These are phyloP conservation scores for Lactarius evosmus DNA, from an alignment of 768 basidiomycete species.

Conservation along the genomic window DNA sequence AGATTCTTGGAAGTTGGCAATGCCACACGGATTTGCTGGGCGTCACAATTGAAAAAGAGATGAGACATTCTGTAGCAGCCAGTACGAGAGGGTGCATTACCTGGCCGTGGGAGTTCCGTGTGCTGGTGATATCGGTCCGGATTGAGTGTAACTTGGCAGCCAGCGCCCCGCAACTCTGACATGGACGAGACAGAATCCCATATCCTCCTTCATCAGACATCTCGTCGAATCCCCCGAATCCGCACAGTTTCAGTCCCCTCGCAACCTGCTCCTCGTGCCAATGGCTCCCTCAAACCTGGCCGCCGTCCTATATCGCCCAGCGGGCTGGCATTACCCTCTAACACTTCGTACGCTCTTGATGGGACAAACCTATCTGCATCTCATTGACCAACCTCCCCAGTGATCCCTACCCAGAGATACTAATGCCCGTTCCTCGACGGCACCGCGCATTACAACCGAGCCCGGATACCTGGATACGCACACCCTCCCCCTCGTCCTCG, in stretches of 20 bases:
- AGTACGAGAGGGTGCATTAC: too few relatives aligned
- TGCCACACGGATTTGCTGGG: too few relatives aligned
- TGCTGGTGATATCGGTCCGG: too few relatives aligned
- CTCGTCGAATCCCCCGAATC: background rate
- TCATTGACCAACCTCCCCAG: slow-evolving; percentile 6
- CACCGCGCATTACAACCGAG: slow-evolving; percentile 20
- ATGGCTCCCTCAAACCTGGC: slow-evolving; percentile 12
- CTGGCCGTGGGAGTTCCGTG: too few relatives aligned
- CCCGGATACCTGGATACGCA: slow-evolving; percentile 22
- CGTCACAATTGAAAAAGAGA: too few relatives aligned
- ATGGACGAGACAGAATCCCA: slow-evolving; percentile 18
- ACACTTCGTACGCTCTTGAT: slow-evolving; percentile 11
- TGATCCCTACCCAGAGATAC: slow-evolving; percentile 16
- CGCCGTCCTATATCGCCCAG: slow-evolving; percentile 15
- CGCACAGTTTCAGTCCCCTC: slow-evolving; percentile 16
- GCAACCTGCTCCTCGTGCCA: slow-evolving; percentile 10
- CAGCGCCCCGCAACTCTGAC: background rate
- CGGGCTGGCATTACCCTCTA: slow-evolving; percentile 1
- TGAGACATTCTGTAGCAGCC: too few relatives aligned
- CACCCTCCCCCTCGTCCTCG: slow-evolving; percentile 19
- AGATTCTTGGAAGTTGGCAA: too few relatives aligned
- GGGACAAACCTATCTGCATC: background rate
- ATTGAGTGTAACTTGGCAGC: background rate
- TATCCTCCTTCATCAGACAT: background rate
- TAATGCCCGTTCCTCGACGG: slow-evolving; percentile 16